Conservation (phyloP, 345 rosid species). For the Bruguiera gymnorhiza region DNA sequence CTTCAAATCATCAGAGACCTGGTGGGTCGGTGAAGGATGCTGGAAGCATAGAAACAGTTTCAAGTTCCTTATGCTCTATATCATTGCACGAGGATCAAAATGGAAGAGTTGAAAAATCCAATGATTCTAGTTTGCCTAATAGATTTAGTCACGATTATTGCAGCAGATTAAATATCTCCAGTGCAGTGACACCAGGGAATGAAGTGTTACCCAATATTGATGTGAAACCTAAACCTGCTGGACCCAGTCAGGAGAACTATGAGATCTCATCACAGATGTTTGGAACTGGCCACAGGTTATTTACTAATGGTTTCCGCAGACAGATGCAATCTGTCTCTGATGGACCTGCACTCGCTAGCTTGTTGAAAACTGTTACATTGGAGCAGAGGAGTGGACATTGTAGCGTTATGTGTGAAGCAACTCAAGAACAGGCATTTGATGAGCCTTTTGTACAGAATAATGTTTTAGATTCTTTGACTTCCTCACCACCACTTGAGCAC, state of each 20-base stretch:
- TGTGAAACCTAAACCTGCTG: constrained; percentile 27
- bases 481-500: constrained; percentile 89
- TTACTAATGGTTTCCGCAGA: constrained; percentile 54
- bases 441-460: constrained; percentile 42
- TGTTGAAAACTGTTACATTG: constrained; percentile 28
- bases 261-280: constrained; percentile 46
- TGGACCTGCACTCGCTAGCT: constrained; percentile 34
- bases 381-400: constrained; percentile 34
- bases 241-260: constrained; percentile 33
- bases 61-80: constrained; percentile 17
- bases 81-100: constrained; percentile 24
- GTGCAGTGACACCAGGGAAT: constrained; percentile 27
- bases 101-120: constrained; percentile 24
- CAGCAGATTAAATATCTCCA: constrained; percentile 17
- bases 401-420: constrained; percentile 20
- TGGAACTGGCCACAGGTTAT: constrained; percentile 64
- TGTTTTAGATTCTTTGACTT: constrained; percentile 43
- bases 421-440: constrained; percentile 19
- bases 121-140: constrained; percentile 27
- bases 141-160: constrained; percentile 25
- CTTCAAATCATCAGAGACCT: constrained; percentile 25
- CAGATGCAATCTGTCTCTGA: constrained; percentile 43
- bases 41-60: constrained; percentile 23
- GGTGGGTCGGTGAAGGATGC: constrained; percentile 27
- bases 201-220: constrained; percentile 26